Evolutionary conservation across 495 filamentous ascomycete species (phyloP).

Genomic region (Acidiella bohemica): DNA sequence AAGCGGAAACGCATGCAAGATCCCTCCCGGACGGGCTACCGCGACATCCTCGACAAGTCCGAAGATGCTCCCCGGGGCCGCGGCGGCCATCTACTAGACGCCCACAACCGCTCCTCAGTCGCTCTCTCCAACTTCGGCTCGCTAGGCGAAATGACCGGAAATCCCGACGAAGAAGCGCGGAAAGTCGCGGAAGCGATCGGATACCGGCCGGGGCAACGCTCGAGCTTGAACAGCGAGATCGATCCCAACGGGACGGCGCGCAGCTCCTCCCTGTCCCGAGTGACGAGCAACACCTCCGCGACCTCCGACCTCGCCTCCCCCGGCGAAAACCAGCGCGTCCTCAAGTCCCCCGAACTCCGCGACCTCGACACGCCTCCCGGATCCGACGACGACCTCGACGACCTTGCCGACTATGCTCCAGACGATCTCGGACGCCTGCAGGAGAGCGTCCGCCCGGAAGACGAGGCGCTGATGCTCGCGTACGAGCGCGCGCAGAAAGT

Average conservation of each 20-base stretch:
- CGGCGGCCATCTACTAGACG: slow-evolving; percentile 17
- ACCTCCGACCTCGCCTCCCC: not conserved
- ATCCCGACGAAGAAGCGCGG: slow-evolving; percentile 16
- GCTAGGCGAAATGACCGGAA: slow-evolving; percentile 12
- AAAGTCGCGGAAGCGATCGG: slow-evolving; percentile 20
- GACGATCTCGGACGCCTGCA: slow-evolving; percentile 6
- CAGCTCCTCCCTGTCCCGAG: slow-evolving; percentile 4
- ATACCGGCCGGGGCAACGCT: slow-evolving; percentile 2
- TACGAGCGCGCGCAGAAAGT: slow-evolving; percentile 18
- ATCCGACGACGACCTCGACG: slow-evolving; percentile 9
- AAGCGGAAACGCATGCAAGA: slow-evolving; percentile 77
- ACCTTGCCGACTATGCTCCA: slow-evolving; percentile 3
- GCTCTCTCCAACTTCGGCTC: not conserved
- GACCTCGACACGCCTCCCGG: slow-evolving; percentile 2
- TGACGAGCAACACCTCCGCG: slow-evolving; percentile 2
- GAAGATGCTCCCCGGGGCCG: slow-evolving; percentile 20
- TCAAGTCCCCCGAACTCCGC: slow-evolving; percentile 8
- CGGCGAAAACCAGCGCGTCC: slow-evolving; percentile 4
- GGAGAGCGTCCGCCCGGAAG: slow-evolving; percentile 13
- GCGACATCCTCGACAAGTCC: slow-evolving; percentile 56
- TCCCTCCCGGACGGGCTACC: slow-evolving; percentile 64
- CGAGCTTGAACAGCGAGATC: no score
- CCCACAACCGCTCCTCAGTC: slow-evolving; percentile 7
- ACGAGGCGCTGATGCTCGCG: slow-evolving; percentile 17
- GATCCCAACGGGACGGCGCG: not conserved